Evolutionary conservation across 2,329 filamentous ascomycete species (phyloP).

Genomic region (Trichoderma pleuroti): DNA sequence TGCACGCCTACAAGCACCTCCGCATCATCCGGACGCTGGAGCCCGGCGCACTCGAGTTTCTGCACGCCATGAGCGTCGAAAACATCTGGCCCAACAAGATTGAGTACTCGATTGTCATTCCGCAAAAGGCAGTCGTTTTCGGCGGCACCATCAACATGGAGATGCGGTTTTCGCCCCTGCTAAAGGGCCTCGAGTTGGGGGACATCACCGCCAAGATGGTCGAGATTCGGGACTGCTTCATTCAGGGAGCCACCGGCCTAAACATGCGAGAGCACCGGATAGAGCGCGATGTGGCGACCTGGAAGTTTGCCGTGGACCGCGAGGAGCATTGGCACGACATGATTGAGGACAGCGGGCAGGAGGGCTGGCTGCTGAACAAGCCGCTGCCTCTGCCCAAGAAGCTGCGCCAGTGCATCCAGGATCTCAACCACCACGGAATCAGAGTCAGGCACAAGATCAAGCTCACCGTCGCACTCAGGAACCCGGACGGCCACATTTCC

Average conservation of each 20-base stretch:
- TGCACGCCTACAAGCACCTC: constrained; percentile 74
- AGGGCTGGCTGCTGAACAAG: constrained; percentile 61
- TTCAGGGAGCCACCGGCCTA: constrained; percentile 44
- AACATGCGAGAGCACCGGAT: constrained; percentile 57
- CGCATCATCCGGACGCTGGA: constrained; percentile 76
- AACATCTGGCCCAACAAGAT: constrained; percentile 98
- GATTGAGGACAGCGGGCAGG: constrained; percentile 64
- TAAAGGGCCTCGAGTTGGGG: constrained; percentile 86
- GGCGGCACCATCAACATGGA: constrained; percentile 82
- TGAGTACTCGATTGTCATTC: constrained; percentile 89
- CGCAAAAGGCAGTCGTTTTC: constrained; percentile 91
- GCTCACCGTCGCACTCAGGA: constrained; percentile 84
- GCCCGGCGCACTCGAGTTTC: constrained; percentile 69
- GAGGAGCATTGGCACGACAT: constrained; percentile 66
- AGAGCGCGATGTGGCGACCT: constrained; percentile 60
- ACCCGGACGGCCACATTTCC: constrained; percentile 90
- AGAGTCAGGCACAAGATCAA: constrained; percentile 92
- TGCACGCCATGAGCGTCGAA: constrained; percentile 91
- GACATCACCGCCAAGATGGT: constrained; percentile 75
- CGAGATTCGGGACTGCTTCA: constrained; percentile 69
- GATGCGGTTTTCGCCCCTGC: constrained; percentile 79
- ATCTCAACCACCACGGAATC: constrained; percentile 83
- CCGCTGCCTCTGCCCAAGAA: constrained; percentile 72
- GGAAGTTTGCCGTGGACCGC: constrained; percentile 52
- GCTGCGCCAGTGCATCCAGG: constrained; percentile 80